phyloP scores from a whole-genome alignment of 495 filamentous ascomycete genomes.

The Xylaria scruposa region DNA sequence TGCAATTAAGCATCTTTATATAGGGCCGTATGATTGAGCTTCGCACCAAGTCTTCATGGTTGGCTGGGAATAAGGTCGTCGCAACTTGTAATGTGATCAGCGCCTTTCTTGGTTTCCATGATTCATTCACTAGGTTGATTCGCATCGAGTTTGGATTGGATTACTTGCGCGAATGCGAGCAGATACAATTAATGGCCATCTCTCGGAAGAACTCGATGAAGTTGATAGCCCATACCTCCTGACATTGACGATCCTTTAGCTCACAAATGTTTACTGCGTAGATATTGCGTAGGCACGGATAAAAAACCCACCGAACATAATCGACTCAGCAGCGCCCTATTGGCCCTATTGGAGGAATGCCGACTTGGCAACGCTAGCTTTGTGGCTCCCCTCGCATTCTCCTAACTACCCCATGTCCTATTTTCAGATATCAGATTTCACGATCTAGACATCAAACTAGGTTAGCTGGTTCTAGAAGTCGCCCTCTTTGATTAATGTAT shows the following conservation, averaged over 20 bases:
- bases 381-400: constrained; percentile 4
- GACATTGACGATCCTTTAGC: background rate
- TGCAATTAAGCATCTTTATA: background rate
- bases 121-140: background rate
- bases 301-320: background rate
- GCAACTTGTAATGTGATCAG: background rate
- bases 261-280: too few relatives aligned
- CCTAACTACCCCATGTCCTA: background rate
- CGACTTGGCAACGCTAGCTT: background rate
- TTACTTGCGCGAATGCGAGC: background rate
- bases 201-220: background rate
- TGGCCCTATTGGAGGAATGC: background rate
- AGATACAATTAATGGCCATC: background rate
- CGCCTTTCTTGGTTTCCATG: background rate
- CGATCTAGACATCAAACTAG: too few relatives aligned
- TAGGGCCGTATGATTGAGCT: too few relatives aligned
- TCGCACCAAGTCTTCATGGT: too few relatives aligned
- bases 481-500: too few relatives aligned
- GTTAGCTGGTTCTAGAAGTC: too few relatives aligned
- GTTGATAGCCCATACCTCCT: background rate
- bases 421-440: too few relatives aligned
- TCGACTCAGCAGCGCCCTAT: too few relatives aligned
- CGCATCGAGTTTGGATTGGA: background rate
- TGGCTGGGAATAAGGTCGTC: too few relatives aligned
- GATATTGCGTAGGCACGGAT: background rate